Conservation (phyloP, 441 rosid species). For the Populus trichocarpa region DNA sequence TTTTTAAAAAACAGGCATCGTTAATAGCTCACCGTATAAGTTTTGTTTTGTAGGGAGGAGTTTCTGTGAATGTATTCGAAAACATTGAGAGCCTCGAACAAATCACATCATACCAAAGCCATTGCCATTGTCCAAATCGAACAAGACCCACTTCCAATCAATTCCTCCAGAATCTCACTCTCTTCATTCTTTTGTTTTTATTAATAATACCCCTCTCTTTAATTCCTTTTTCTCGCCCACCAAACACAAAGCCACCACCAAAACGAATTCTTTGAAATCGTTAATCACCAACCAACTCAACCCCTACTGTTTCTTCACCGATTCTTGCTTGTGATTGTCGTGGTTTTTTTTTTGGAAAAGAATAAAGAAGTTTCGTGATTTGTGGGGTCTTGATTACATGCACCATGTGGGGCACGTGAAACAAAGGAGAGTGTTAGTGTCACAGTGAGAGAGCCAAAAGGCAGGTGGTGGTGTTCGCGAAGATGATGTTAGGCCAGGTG, state of each 20-base stretch:
- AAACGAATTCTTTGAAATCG: neutral
- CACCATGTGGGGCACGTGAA: slow-evolving; percentile 27
- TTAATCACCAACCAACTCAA: neutral
- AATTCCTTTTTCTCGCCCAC: slow-evolving; percentile 14
- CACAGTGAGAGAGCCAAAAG: neutral
- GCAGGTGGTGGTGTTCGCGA: neutral
- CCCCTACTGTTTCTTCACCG: neutral
- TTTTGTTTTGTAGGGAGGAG: neutral
- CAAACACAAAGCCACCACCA: slow-evolving; percentile 7
- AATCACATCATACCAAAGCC: slow-evolving; percentile 6
- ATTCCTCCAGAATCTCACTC: neutral
- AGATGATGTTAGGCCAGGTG: slow-evolving; percentile 29
- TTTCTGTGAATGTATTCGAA: neutral
- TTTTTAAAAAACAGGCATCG: no score
- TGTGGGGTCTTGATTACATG: slow-evolving; percentile 17
- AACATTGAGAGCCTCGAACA: neutral
- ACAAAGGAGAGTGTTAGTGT: neutral
- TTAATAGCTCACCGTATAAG: neutral
- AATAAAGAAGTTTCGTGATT: slow-evolving; percentile 1
- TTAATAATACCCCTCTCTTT: neutral
- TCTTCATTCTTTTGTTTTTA: neutral
- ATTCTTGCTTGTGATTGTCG: neutral
- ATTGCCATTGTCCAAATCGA: slow-evolving; percentile 16
- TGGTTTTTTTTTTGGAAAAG: neutral
- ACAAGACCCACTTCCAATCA: neutral